These are phyloP conservation scores for Falciphora oryzae DNA, from an alignment of 2,329 filamentous ascomycete species.

Conservation along the genomic window DNA sequence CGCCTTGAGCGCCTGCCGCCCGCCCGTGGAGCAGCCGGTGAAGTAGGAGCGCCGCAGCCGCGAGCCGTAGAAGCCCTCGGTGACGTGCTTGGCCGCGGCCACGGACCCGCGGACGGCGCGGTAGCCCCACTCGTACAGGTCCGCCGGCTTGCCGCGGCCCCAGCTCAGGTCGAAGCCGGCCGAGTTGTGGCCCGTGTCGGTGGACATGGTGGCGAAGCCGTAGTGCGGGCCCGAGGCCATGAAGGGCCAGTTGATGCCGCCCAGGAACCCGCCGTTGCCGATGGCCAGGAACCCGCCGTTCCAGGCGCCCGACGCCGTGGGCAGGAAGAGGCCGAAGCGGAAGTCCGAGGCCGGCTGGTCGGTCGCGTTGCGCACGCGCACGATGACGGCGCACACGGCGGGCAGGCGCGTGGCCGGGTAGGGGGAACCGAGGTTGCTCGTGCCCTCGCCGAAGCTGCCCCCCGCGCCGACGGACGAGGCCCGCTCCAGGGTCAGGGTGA, in stretches of 20 bases:
- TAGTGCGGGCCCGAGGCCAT: conserved; percentile 26
- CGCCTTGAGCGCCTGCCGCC: conserved; percentile 50
- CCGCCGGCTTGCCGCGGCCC: conserved; percentile 32
- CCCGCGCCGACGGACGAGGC: conserved; percentile 24
- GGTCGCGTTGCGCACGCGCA: conserved; percentile 25
- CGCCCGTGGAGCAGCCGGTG: conserved; percentile 52
- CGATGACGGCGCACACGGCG: conserved; percentile 31
- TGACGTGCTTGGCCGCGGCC: conserved; percentile 39
- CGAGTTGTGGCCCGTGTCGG: conserved; percentile 38
- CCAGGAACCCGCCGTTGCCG: conserved; percentile 28
- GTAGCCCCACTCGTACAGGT: conserved; percentile 31
- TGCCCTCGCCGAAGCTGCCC: conserved; percentile 31
- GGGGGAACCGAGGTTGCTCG: conserved; percentile 27
- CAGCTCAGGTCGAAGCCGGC: conserved; percentile 26
- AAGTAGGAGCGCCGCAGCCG: conserved; percentile 43
- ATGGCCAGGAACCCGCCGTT: conserved; percentile 25
- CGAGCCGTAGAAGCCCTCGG: conserved; percentile 40
- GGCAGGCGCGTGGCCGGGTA: conserved; percentile 31
- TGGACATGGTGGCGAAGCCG: conserved; percentile 37
- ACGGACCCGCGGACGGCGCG: conserved; percentile 42
- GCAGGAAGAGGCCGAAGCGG: conserved; percentile 28
- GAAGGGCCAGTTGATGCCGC: conserved; percentile 28
- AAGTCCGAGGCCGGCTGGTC: conserved; percentile 23
- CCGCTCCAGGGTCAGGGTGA: conserved; percentile 21
- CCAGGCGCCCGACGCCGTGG: conserved; percentile 20